Evolutionary conservation across 768 basidiomycete species (phyloP).

Genomic region (Xerocomellus chrysenteron): DNA sequence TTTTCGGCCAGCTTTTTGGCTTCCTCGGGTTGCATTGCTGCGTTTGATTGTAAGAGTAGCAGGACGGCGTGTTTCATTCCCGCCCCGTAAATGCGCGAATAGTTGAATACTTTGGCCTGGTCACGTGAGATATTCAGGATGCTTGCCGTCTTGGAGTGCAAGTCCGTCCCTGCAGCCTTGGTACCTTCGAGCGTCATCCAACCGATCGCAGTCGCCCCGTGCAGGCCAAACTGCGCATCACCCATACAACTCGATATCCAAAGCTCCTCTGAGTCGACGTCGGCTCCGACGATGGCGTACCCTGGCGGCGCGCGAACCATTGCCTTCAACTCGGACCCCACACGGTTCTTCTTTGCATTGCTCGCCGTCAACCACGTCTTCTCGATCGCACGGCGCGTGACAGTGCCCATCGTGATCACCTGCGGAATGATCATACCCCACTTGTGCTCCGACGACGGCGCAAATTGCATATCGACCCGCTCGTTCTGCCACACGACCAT

Average conservation of each 20-base stretch:
- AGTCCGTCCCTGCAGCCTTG: slow-evolving; percentile 89
- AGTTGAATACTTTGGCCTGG: slow-evolving; percentile 98
- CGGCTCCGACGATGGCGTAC: slow-evolving; percentile 94
- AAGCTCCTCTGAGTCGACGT: slow-evolving; percentile 97
- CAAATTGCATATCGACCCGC: slow-evolving; percentile 52
- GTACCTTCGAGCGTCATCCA: slow-evolving; percentile 99
- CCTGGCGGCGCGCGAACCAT: slow-evolving; percentile 95
- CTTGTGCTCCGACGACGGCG: slow-evolving; percentile 38
- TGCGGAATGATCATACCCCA: slow-evolving; percentile 95
- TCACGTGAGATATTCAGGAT: slow-evolving; percentile 93
- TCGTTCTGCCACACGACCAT: slow-evolving; percentile 83
- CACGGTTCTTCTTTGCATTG: slow-evolving; percentile 95
- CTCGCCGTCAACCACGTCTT: slow-evolving; percentile 98
- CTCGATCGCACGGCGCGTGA: slow-evolving; percentile 96
- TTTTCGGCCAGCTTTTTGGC: slow-evolving; percentile 81
- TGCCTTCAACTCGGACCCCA: slow-evolving; percentile 97
- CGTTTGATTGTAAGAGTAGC: slow-evolving; percentile 81
- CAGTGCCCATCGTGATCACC: slow-evolving; percentile 97
- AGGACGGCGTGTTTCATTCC: slow-evolving; percentile 92
- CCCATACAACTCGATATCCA: slow-evolving; percentile 99
- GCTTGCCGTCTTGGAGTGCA: slow-evolving; percentile 93
- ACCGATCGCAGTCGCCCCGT: slow-evolving; percentile 94
- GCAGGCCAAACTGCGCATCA: slow-evolving; percentile 94
- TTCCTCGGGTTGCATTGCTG: slow-evolving; percentile 71
- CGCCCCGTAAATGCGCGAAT: slow-evolving; percentile 98